Conservation (phyloP, 2,329 filamentous ascomycete genomes). For the Dothiorella sarmentorum region DNA sequence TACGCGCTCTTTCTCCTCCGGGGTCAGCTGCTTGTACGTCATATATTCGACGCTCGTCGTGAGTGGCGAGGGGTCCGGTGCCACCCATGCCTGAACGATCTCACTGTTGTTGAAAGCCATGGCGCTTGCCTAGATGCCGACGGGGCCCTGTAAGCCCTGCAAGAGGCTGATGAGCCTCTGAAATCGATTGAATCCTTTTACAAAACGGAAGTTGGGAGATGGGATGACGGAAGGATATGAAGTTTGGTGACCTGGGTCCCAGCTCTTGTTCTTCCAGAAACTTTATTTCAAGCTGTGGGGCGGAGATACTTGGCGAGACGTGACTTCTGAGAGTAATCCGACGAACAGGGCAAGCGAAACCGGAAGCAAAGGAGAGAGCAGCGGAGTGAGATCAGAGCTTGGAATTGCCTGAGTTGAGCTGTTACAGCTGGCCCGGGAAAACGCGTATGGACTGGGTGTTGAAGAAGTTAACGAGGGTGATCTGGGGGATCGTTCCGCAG, state of each 20-base stretch:
- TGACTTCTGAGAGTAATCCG: neutral
- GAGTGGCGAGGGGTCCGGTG: slow-evolving; percentile 6
- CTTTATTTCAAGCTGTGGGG: neutral
- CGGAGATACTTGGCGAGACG: neutral
- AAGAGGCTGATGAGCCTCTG: neutral
- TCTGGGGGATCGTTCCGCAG: slow-evolving; percentile 9
- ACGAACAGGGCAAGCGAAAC: neutral
- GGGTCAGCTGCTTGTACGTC: slow-evolving; percentile 10
- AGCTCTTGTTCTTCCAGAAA: neutral
- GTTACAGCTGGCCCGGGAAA: too few species aligned
- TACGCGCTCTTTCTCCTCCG: slow-evolving; percentile 35
- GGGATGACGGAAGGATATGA: neutral
- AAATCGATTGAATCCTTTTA: neutral
- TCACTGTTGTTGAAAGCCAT: slow-evolving; percentile 17
- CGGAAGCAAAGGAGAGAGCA: neutral
- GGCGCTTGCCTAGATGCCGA: neutral
- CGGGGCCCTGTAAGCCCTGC: neutral
- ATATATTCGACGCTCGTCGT: slow-evolving; percentile 13
- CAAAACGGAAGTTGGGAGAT: neutral
- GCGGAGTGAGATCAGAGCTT: neutral
- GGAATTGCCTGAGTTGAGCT: neutral
- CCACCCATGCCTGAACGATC: slow-evolving; percentile 17
- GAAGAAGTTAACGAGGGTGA: neutral
- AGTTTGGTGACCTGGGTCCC: neutral
- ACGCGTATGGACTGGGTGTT: neutral